Evolutionary conservation across 805 yeast species (phyloP).

Genomic region (Pichia thaimueangensis): DNA sequence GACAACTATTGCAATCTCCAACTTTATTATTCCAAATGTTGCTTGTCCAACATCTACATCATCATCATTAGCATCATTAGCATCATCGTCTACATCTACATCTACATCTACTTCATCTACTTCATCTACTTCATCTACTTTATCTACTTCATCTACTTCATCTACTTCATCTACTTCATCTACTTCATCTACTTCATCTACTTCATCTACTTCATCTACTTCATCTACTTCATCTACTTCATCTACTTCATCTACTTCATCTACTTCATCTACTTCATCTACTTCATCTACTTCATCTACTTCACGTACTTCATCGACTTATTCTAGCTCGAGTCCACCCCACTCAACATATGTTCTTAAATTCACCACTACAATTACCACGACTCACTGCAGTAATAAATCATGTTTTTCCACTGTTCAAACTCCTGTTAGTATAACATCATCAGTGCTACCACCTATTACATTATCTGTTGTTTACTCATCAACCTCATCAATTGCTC

Average conservation of each 20-base stretch:
- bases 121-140: not conserved
- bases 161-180: not conserved
- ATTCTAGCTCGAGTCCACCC: not conserved
- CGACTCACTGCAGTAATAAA: not conserved
- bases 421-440: not conserved
- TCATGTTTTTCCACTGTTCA: not conserved
- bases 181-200: not conserved
- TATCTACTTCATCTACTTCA: not conserved
- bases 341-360: not conserved
- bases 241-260: not conserved
- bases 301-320: not conserved
- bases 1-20: slow-evolving; percentile 2
- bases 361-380: not conserved
- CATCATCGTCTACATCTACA: not conserved
- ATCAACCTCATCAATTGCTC: not conserved
- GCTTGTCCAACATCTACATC: slow-evolving; percentile 5
- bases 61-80: not conserved
- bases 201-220: not conserved
- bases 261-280: not conserved
- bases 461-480: not conserved
- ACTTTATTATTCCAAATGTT: slow-evolving; percentile 8
- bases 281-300: not conserved
- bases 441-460: not conserved
- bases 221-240: slow-evolving; percentile 1
- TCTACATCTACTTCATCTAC: not conserved